Evolutionary conservation across 352 stramenopile species (phyloP).

Genomic region (Globisporangium carolinianum): DNA sequence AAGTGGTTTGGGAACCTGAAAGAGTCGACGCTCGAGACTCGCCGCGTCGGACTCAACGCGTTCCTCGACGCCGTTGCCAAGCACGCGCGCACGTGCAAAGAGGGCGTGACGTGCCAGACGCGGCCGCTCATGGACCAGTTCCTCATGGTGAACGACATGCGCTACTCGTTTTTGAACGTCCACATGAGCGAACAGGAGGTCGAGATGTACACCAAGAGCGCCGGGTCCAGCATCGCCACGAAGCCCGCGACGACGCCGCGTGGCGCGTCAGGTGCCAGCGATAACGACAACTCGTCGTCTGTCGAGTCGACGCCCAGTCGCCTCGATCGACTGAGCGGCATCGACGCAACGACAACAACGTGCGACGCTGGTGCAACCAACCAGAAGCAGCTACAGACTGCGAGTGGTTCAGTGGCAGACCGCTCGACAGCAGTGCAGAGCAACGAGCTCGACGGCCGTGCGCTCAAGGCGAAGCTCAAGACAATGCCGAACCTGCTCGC

Average conservation of each 20-base stretch:
- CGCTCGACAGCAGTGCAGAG: conserved; percentile 3
- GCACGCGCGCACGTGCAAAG: conserved; percentile 67
- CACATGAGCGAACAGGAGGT: conserved; percentile 61
- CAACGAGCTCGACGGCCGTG: conserved; percentile 22
- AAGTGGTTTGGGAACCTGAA: conserved; percentile 68
- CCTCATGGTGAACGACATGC: conserved; percentile 85
- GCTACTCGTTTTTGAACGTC: conserved; percentile 84
- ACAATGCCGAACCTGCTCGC: conserved; percentile 47
- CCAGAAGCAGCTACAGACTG: conserved; percentile 5
- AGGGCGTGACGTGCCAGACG: conserved; percentile 65
- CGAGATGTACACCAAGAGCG: conserved; percentile 35
- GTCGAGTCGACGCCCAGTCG: conserved; percentile 18
- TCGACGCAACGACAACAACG: conserved; percentile 15
- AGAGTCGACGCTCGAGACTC: conserved; percentile 65
- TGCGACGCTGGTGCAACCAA: conserved; percentile 9
- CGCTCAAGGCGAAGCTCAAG: conserved; percentile 30
- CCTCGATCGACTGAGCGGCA: conserved; percentile 28
- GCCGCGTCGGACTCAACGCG: conserved; percentile 61
- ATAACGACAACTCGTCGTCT: conserved; percentile 5
- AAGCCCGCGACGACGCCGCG: conserved; percentile 18
- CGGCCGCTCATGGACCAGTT: conserved; percentile 82
- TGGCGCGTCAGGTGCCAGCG: conserved; percentile 11
- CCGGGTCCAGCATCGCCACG: conserved; percentile 14
- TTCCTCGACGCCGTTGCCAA: conserved; percentile 76
- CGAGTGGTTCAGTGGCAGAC: conserved; percentile 14